These are phyloP conservation scores for Plantago lanceolata DNA, from an alignment of 305 asterid genomes.

Conservation along the genomic window DNA sequence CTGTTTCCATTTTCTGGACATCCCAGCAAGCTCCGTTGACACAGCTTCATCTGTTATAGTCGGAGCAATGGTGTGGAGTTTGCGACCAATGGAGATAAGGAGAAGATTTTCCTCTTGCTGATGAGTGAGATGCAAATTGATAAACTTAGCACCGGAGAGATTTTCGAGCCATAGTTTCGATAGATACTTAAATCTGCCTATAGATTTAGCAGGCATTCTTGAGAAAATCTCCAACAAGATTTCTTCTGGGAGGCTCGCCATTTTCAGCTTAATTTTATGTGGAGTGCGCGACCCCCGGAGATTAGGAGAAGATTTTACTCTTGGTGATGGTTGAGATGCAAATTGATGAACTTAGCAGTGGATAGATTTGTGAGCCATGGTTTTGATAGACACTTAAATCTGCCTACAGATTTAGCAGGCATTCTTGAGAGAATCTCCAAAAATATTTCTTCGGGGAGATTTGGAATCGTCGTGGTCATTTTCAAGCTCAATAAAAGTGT, in stretches of 20 bases:
- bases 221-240: neutral
- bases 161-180: neutral
- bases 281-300: neutral
- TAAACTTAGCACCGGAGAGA: too few species aligned
- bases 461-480: too few species aligned
- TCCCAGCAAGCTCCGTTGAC: too few species aligned
- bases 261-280: neutral
- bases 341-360: neutral
- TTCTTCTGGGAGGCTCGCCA: neutral
- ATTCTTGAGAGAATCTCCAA: neutral
- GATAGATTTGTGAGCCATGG: neutral
- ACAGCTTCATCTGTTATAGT: too few species aligned
- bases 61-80: too few species aligned
- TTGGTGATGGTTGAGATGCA: neutral
- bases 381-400: neutral
- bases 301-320: neutral
- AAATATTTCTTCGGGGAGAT: neutral
- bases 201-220: neutral
- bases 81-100: too few species aligned
- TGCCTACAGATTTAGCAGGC: neutral
- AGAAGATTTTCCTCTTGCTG: too few species aligned
- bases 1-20: too few species aligned
- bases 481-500: too few species aligned
- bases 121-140: too few species aligned
- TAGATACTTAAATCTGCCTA: neutral